phyloP scores from a whole-genome alignment of 2,329 filamentous ascomycete species.

The Colletotrichum kahawae region DNA sequence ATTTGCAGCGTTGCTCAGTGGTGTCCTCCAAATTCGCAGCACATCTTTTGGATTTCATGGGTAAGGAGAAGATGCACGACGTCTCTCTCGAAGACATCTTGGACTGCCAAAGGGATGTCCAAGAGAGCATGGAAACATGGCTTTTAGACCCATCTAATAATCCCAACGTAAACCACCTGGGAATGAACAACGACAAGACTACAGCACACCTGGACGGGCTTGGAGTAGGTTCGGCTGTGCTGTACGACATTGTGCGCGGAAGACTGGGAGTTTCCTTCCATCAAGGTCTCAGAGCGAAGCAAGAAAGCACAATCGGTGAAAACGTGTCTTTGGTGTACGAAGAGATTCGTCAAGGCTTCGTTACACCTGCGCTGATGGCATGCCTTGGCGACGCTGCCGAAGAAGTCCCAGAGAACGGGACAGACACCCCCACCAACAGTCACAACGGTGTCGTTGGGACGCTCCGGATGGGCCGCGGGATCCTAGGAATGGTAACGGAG shows the following conservation, averaged over 20 bases:
- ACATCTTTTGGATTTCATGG: background rate
- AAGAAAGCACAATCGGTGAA: conserved; percentile 37
- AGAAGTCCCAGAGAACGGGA: no score
- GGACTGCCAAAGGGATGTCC: background rate
- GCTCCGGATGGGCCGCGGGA: background rate
- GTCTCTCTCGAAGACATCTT: background rate
- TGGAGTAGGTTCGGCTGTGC: conserved; percentile 32
- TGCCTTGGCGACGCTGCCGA: background rate
- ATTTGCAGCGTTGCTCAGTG: background rate
- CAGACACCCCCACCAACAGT: background rate
- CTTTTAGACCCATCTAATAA: background rate
- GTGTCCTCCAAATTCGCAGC: conserved; percentile 5
- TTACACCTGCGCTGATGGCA: conserved; percentile 5
- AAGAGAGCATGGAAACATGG: conserved; percentile 10
- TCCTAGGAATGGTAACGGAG: background rate
- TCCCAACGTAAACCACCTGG: background rate
- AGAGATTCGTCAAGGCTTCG: conserved; percentile 6
- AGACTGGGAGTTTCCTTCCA: conserved; percentile 32
- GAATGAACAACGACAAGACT: background rate
- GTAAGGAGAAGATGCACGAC: background rate
- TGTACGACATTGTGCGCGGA: conserved; percentile 35
- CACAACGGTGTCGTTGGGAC: background rate
- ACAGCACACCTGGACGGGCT: conserved; percentile 22
- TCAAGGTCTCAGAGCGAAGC: conserved; percentile 32
- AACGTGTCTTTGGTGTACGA: conserved; percentile 37